These are phyloP conservation scores for Microsporum ferrugineum DNA, from an alignment of 2,329 filamentous ascomycete species.

Conservation along the genomic window DNA sequence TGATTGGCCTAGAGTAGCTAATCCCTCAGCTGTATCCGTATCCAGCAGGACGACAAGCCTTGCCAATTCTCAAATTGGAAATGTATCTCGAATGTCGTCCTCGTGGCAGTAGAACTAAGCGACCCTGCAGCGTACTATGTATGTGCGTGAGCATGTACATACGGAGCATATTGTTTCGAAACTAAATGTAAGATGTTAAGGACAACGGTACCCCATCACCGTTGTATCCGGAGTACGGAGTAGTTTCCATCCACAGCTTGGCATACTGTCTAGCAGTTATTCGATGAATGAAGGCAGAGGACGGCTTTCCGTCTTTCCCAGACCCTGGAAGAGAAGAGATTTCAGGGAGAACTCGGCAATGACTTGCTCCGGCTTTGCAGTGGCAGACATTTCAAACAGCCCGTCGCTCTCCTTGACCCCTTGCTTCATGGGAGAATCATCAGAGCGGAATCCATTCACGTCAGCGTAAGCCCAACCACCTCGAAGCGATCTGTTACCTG, in stretches of 20 bases:
- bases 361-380: slow-evolving; percentile 44
- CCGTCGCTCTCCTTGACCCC: slow-evolving; percentile 51
- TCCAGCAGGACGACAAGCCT: background rate
- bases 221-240: slow-evolving; percentile 25
- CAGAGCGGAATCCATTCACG: slow-evolving; percentile 54
- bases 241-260: slow-evolving; percentile 46
- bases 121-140: background rate
- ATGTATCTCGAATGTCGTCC: background rate
- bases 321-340: slow-evolving; percentile 50
- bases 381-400: slow-evolving; percentile 53
- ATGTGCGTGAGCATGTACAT: background rate
- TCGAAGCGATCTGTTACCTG: slow-evolving; percentile 61
- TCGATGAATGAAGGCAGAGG: slow-evolving; percentile 40
- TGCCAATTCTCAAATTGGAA: background rate
- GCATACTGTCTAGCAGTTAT: slow-evolving; percentile 45
- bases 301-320: slow-evolving; percentile 31
- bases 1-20: background rate
- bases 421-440: slow-evolving; percentile 50
- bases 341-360: slow-evolving; percentile 55
- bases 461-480: slow-evolving; percentile 52
- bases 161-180: background rate
- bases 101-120: slow-evolving; percentile 3
- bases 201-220: background rate
- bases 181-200: background rate
- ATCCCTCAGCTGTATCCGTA: background rate